Conservation (phyloP, 2,329 filamentous ascomycete species). For the Coniochaeta sp. region DNA sequence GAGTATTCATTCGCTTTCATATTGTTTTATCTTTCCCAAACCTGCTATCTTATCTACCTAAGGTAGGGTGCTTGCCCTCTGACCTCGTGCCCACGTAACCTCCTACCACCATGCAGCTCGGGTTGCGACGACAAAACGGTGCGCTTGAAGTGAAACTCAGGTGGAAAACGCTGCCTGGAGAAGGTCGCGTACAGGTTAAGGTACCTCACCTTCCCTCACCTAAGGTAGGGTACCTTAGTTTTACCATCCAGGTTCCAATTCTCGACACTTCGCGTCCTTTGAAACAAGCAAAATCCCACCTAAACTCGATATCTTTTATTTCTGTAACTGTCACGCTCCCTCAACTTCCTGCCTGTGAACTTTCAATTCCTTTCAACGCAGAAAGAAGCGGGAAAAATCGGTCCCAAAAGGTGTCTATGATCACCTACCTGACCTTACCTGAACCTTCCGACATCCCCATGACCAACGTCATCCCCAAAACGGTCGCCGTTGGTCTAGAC, state of each 20-base stretch:
- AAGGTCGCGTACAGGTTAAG: too few relatives aligned
- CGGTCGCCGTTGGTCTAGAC: neutral
- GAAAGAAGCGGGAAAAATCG: neutral
- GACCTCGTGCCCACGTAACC: neutral
- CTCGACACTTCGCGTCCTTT: neutral
- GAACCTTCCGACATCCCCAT: neutral
- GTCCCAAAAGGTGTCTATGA: neutral
- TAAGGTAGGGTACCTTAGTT: too few relatives aligned
- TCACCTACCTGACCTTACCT: too few relatives aligned
- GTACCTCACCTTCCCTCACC: too few relatives aligned
- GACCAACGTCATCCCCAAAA: neutral
- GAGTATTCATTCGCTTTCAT: constrained; percentile 14
- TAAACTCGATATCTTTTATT: neutral
- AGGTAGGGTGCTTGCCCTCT: neutral
- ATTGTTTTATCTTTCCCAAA: constrained; percentile 2
- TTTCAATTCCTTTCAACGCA: neutral
- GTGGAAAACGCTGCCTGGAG: neutral
- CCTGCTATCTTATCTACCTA: neutral
- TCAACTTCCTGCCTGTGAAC: neutral
- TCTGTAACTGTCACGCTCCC: neutral
- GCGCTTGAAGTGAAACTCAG: neutral
- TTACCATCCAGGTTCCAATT: too few relatives aligned
- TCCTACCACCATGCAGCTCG: neutral
- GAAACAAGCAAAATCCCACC: neutral
- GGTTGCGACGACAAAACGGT: neutral